Percentiles rank a stretch among this genome's conserved stretches.
phyloP scores from a whole-genome alignment of 164 flowering plant species.

The Vitis amurensis region DNA sequence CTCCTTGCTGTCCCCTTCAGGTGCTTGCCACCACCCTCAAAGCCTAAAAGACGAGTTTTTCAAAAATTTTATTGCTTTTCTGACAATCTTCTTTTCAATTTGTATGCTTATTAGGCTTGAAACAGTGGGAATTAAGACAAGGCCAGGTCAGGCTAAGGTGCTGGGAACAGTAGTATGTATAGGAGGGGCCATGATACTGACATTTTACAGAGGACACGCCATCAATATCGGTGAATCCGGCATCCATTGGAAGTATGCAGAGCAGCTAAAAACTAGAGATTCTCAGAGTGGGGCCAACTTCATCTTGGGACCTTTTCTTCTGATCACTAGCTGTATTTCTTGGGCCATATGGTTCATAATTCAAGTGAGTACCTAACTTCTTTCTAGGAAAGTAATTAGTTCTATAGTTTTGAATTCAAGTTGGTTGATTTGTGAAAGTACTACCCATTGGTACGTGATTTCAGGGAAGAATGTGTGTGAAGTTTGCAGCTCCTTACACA shows the following conservation, averaged over 20 bases:
- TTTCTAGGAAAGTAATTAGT: too few relatives aligned
- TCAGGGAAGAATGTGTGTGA: conserved; percentile 29
- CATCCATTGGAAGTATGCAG: conserved; percentile 66
- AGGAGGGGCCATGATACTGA: conserved; percentile 84
- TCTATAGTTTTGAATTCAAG: too few relatives aligned
- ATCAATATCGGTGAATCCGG: conserved; percentile 48
- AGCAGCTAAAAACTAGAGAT: conserved; percentile 12
- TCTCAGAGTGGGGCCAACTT: conserved; percentile 17
- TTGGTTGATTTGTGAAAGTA: neutral
- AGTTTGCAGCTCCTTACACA: conserved; percentile 39
- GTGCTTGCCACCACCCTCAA: conserved; percentile 13
- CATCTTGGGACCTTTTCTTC: conserved; percentile 53
- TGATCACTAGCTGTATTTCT: conserved; percentile 50
- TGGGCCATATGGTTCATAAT: conserved; percentile 76
- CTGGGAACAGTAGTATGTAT: conserved; percentile 72
- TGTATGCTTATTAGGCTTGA: conserved; percentile 52
- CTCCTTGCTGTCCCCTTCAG: conserved; percentile 50
- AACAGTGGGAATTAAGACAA: conserved; percentile 45
- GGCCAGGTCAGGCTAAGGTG: conserved; percentile 66
- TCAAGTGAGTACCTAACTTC: conserved; percentile 40
- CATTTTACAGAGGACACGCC: conserved; percentile 70
- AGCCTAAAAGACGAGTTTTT: neutral
- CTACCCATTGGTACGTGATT: neutral
- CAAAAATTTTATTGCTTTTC: neutral
- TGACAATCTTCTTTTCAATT: neutral